Evolutionary conservation across 1,139 yeast genomes (phyloP).

Genomic region (Barnettozyma hawaiiensis): DNA sequence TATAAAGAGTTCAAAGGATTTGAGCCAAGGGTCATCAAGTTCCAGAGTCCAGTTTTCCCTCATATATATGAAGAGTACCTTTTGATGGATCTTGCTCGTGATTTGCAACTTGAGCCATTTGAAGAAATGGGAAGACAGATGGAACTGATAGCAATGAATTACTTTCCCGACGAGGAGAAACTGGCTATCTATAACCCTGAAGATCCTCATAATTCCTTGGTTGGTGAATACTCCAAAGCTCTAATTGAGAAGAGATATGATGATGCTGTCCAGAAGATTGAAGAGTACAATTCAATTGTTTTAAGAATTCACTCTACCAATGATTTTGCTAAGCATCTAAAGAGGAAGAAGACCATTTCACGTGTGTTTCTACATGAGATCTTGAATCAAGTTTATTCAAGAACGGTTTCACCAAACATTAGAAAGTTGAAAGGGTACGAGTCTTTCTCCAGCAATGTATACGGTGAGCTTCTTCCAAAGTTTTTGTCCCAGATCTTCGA

Average conservation of each 20-base stretch:
- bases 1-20: conserved; percentile 17
- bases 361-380: conserved; percentile 59
- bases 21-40: conserved; percentile 13
- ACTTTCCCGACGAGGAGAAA: conserved; percentile 37
- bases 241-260: conserved; percentile 34
- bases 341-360: conserved; percentile 41
- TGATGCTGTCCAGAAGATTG: conserved; percentile 31
- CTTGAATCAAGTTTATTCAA: conserved; percentile 62
- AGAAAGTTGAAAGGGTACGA: conserved; percentile 61
- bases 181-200: conserved; percentile 30
- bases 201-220: conserved; percentile 39
- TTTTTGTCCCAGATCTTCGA: conserved; percentile 66
- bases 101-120: conserved; percentile 57
- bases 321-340: conserved; percentile 33
- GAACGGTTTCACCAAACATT: conserved; percentile 75
- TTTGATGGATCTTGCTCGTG: conserved; percentile 22
- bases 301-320: conserved; percentile 29
- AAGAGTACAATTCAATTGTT: conserved; percentile 38
- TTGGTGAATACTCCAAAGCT: conserved; percentile 40
- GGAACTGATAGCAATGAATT: conserved; percentile 41
- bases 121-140: conserved; percentile 63
- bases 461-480: conserved; percentile 83
- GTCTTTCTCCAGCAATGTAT: conserved; percentile 86
- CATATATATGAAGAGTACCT: conserved; percentile 28
- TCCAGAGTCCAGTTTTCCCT: conserved; percentile 28